Conservation (phyloP, 208 protist genomes). For the Porcisia deanei region DNA sequence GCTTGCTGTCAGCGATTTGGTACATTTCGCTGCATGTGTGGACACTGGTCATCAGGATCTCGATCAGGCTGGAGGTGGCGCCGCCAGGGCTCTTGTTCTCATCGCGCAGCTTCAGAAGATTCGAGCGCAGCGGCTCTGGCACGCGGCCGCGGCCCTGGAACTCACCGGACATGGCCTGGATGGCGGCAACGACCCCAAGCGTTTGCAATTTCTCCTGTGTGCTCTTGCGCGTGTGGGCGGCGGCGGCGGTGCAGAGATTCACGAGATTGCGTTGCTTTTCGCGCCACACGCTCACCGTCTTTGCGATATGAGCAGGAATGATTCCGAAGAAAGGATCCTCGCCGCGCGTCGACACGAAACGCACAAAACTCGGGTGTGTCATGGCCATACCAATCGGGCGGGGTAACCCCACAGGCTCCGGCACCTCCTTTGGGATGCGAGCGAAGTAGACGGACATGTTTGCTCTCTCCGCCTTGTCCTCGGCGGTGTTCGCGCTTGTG, state of each 20-base stretch:
- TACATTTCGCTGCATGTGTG: slow-evolving; percentile 62
- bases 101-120: slow-evolving; percentile 57
- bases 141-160: slow-evolving; percentile 44
- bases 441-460: slow-evolving; percentile 84
- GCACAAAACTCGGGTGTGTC: slow-evolving; percentile 49
- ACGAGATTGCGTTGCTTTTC: slow-evolving; percentile 62
- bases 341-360: slow-evolving; percentile 58
- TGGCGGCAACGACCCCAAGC: slow-evolving; percentile 58
- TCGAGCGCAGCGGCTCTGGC: slow-evolving; percentile 60
- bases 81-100: slow-evolving; percentile 36
- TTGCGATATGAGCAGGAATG: slow-evolving; percentile 73
- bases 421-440: slow-evolving; percentile 72
- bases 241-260: slow-evolving; percentile 42
- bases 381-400: slow-evolving; percentile 65
- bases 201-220: slow-evolving; percentile 42
- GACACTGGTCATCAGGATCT: slow-evolving; percentile 48
- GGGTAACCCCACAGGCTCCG: slow-evolving; percentile 52
- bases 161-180: slow-evolving; percentile 69
- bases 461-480: slow-evolving; percentile 61
- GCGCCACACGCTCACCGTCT: slow-evolving; percentile 49
- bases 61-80: slow-evolving; percentile 37
- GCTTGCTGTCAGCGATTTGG: slow-evolving; percentile 40
- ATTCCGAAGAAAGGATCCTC: slow-evolving; percentile 90
- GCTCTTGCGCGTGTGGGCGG: slow-evolving; percentile 34
- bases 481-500: slow-evolving; percentile 53